Evolutionary conservation across 805 yeast species (phyloP).

Genomic region (Yarrowia hollandica): DNA sequence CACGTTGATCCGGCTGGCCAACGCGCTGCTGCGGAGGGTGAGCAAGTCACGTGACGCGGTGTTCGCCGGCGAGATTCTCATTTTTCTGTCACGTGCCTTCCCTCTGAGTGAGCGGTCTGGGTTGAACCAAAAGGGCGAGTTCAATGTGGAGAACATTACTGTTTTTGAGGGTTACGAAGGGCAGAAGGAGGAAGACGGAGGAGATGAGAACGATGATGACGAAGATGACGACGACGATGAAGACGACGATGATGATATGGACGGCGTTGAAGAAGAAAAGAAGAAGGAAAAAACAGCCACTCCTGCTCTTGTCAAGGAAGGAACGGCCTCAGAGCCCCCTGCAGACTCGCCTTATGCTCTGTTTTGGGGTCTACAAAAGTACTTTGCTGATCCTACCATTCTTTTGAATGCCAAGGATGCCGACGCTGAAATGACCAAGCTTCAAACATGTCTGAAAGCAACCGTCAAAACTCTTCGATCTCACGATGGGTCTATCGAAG

Average conservation of each 20-base stretch:
- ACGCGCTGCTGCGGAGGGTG: conserved; percentile 40
- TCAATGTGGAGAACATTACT: conserved; percentile 41
- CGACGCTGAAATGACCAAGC: background rate
- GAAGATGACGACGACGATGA: conserved; percentile 19
- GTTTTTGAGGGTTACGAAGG: conserved; percentile 33
- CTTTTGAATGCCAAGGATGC: conserved; percentile 31
- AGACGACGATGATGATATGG: conserved; percentile 26
- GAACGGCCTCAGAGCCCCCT: background rate
- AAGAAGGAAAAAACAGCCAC: conserved; percentile 28
- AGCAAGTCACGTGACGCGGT: conserved; percentile 40
- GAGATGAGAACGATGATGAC: conserved; percentile 29
- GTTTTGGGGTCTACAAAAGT: conserved; percentile 41
- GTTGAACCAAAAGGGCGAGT: conserved; percentile 42
- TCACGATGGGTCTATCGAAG: background rate
- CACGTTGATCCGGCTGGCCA: conserved; percentile 42
- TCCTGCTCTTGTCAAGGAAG: background rate
- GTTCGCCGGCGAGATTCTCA: conserved; percentile 42
- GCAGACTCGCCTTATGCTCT: conserved; percentile 31
- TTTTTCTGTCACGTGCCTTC: conserved; percentile 42
- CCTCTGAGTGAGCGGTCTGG: conserved; percentile 44
- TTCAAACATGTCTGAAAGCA: conserved; percentile 24
- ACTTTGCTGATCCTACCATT: conserved; percentile 37
- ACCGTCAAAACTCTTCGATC: conserved; percentile 34
- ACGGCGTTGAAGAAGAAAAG: background rate
- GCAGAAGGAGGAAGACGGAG: background rate